Evolutionary conservation across 2,329 filamentous ascomycete genomes (phyloP).

Genomic region (Fusarium nanum): DNA sequence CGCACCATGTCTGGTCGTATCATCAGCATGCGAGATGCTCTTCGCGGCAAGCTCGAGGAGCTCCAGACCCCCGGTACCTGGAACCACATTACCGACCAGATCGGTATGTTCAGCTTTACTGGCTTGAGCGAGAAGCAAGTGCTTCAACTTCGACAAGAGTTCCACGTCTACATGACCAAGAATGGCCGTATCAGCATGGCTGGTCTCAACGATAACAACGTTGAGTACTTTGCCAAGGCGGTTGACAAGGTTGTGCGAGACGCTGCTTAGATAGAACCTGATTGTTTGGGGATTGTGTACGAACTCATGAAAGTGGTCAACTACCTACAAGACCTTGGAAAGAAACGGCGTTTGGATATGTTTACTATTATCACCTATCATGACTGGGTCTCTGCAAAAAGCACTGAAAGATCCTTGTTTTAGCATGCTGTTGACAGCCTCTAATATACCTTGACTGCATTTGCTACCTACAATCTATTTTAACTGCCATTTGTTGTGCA

Average conservation of each 20-base stretch:
- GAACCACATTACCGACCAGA: constrained; percentile 98
- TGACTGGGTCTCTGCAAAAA: constrained; percentile 44
- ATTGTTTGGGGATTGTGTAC: constrained; percentile 39
- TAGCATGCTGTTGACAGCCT: constrained; percentile 31
- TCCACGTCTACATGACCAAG: constrained; percentile 93
- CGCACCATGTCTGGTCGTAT: constrained; percentile 96
- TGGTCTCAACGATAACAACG: constrained; percentile 90
- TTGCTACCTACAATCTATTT: constrained; percentile 1
- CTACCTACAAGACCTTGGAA: constrained; percentile 38
- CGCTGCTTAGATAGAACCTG: constrained; percentile 35
- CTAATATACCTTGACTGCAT: constrained; percentile 40
- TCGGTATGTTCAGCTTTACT: constrained; percentile 99
- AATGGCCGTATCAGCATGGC: constrained; percentile 99
- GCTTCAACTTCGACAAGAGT: constrained; percentile 73
- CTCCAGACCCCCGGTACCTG: constrained; percentile 88
- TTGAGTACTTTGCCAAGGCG: constrained; percentile 92
- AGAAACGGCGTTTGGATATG: constrained; percentile 43
- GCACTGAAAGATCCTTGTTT: constrained; percentile 42
- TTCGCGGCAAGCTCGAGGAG: constrained; percentile 84
- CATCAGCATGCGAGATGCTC: constrained; percentile 84
- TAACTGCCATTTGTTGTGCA: not conserved
- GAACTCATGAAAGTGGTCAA: constrained; percentile 45
- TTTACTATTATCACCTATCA: constrained; percentile 40
- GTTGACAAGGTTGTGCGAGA: constrained; percentile 81
- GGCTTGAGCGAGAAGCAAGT: constrained; percentile 82